These are phyloP conservation scores for Dipteronia dyeriana DNA, from an alignment of 345 rosid species.

Conservation along the genomic window DNA sequence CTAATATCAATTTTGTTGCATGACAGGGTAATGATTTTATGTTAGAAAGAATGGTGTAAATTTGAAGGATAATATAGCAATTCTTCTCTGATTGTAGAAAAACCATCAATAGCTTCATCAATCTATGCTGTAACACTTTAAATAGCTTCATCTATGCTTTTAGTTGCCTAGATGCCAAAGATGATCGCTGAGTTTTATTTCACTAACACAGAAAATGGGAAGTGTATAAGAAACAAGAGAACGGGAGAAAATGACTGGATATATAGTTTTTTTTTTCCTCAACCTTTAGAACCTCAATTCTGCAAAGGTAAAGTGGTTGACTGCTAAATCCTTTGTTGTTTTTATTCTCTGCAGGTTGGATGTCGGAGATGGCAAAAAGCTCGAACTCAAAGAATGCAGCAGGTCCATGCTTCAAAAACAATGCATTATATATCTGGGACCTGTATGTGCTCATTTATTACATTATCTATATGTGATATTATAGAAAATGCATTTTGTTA, in stretches of 20 bases:
- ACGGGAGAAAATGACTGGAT: background rate
- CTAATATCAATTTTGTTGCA: background rate
- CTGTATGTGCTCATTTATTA: conserved; percentile 50
- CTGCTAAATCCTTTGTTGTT: conserved; percentile 9
- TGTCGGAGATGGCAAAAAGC: conserved; percentile 78
- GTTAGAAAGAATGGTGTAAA: background rate
- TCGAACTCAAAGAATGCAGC: conserved; percentile 64
- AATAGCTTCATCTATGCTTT: no score
- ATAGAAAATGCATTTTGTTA: background rate
- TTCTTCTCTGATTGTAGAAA: background rate
- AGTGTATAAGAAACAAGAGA: background rate
- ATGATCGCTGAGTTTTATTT: background rate
- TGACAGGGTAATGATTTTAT: background rate
- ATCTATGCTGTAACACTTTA: background rate
- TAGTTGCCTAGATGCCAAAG: background rate
- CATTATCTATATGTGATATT: background rate
- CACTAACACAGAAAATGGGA: background rate
- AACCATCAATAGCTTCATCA: background rate
- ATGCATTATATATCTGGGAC: conserved; percentile 88
- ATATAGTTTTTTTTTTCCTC: background rate
- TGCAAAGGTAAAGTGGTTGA: background rate
- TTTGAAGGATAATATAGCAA: background rate
- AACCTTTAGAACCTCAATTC: background rate
- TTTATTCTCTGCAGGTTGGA: conserved; percentile 66
- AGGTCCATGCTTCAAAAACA: conserved; percentile 72